phyloP scores from a whole-genome alignment of 352 stramenopile genomes.

The Pythium pectinolyticum region DNA sequence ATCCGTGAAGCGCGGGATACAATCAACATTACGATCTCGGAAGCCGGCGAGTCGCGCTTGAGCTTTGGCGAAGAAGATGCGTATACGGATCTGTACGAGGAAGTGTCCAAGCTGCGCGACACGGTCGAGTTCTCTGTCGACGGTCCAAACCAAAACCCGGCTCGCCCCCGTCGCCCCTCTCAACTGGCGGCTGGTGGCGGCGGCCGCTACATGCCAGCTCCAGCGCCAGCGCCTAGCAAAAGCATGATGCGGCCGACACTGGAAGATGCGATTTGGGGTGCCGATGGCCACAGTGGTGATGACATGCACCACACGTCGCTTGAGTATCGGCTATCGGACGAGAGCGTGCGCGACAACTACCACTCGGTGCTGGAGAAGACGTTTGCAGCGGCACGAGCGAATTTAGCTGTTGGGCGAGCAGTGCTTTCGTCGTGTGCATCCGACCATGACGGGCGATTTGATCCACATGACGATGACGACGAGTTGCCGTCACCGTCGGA shows the following conservation, averaged over 20 bases:
- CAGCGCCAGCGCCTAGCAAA: not conserved
- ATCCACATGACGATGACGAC: slow-evolving; percentile 15
- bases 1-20: slow-evolving; percentile 69
- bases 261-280: too few species aligned
- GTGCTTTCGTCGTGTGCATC: slow-evolving; percentile 55
- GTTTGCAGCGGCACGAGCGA: slow-evolving; percentile 52
- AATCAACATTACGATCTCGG: slow-evolving; percentile 65
- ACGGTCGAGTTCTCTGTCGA: slow-evolving; percentile 31
- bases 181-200: not conserved
- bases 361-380: slow-evolving; percentile 61
- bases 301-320: slow-evolving; percentile 5
- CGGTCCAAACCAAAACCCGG: not conserved
- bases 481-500: slow-evolving; percentile 26
- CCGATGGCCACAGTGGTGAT: slow-evolving; percentile 1
- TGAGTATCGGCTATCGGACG: slow-evolving; percentile 24
- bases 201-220: not conserved
- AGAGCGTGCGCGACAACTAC: slow-evolving; percentile 41
- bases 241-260: not conserved
- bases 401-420: slow-evolving; percentile 51
- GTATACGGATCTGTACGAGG: slow-evolving; percentile 56
- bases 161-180: slow-evolving; percentile 5
- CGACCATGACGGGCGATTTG: slow-evolving; percentile 25
- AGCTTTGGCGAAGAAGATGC: slow-evolving; percentile 38
- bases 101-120: slow-evolving; percentile 55
- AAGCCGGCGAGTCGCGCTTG: slow-evolving; percentile 43